Base-by-base conservation (phyloP, 169 alveolate genomes). In the Cryptosporidium sp. region DNA sequence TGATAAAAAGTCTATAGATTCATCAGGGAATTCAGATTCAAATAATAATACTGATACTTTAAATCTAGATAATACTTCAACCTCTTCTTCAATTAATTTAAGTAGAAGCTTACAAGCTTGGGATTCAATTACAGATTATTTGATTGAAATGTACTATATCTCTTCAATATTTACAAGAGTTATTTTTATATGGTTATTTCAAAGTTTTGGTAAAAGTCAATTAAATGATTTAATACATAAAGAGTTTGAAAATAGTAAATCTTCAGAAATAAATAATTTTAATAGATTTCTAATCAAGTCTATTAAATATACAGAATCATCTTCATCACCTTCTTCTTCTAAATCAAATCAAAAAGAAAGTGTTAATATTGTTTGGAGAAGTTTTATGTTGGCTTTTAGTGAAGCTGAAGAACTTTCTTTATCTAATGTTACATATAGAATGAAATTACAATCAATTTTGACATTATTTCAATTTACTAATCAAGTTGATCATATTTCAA, bases 61-160 rank as follows among this genome's bases (percentile, higher is more conserved):
- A 5, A 26, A n/a, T 56, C 12, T n/a, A 16, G 67, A 56, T 10
- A 26, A 26, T 56, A 56, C 35, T 26, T 4, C 67, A 23, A 37
- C 67, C 5, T 56, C 67, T 26, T 56, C 67, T 29, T 10, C 62
- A 1, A 60, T 60, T 7, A 73, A 56, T 58, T n/a, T 80, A 61
- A 65, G 75, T 29, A 80, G 89, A 65, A 62, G 29, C 31, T 16
- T 48, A 8, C 80, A 80, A 39, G 53, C 75, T 16, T 80, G 89
- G 89, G 75, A 80, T 21, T 45, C 37, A 10, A 62, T 80, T 7
- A 48, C 45, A 0, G 75, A 80, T 44, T 62, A 39, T 33, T 80
- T 80, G 45, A 29, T 80, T n/a, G 89, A 65, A 16, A 62, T 42
- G 9, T 62, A 61, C 44, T 62, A 80, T 65, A 18, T 80, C 0